Evolutionary conservation across 352 stramenopile species (phyloP).

Genomic region (Globisporangium paddicum): DNA sequence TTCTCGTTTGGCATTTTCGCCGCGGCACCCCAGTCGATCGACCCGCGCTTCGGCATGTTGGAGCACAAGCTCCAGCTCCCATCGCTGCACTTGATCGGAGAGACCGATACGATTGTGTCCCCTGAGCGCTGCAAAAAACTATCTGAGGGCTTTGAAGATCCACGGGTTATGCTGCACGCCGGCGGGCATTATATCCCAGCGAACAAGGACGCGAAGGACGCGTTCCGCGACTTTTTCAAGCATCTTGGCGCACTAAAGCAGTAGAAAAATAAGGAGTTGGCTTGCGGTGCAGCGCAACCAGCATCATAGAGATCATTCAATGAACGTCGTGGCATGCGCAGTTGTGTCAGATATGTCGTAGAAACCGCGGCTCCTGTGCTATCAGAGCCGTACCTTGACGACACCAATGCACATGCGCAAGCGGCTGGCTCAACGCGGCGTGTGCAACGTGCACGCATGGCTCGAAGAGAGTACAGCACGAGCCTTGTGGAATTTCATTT

Average conservation of each 20-base stretch:
- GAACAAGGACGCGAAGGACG: constrained; percentile 79
- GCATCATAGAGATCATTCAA: too few species aligned
- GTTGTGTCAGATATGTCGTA: too few species aligned
- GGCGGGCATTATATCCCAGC: constrained; percentile 85
- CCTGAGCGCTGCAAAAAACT: constrained; percentile 53
- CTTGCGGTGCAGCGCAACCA: not conserved
- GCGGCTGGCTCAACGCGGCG: not conserved
- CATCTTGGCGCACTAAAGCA: constrained; percentile 17
- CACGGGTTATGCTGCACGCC: constrained; percentile 59
- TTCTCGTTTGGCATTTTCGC: constrained; percentile 81
- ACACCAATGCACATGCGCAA: not conserved
- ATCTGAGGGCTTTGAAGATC: constrained; percentile 45
- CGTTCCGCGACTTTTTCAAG: constrained; percentile 65
- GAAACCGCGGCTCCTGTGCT: not conserved
- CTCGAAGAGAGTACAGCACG: too few species aligned
- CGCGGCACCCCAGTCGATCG: constrained; percentile 39
- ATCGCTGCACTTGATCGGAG: constrained; percentile 77
- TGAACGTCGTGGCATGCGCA: too few species aligned
- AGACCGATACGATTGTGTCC: constrained; percentile 66
- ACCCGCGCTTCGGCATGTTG: constrained; percentile 38
- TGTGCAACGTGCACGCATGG: not conserved
- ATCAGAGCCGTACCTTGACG: not conserved
- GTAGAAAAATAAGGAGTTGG: not conserved
- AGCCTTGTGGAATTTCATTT: not conserved
- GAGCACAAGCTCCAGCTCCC: constrained; percentile 47